Base-by-base conservation (phyloP, 208 protist genomes). In the Crithidia sp. region DNA sequence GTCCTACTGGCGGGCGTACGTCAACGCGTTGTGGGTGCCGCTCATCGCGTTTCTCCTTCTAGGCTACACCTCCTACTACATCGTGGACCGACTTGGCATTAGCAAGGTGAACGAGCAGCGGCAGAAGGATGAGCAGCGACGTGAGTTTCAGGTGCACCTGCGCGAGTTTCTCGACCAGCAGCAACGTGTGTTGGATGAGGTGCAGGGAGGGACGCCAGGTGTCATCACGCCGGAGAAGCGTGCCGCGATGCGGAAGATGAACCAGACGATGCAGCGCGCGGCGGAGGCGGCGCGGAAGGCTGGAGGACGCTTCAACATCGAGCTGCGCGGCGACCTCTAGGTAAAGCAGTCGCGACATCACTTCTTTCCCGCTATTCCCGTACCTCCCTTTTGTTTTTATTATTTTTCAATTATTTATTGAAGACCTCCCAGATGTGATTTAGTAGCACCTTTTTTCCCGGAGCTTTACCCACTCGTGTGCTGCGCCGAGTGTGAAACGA, bases 1-100 rank as follows among this genome's bases (percentile, higher is more conserved):
- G 19, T 76, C 72, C 50, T 71, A 75, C 57, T 76, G 75, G 58
- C 66, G 61, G 7, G 53, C 58, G 19, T 71, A 75, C 52, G 3
- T 82, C 10, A 71, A 72, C 28, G 73, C 76, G 55, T 62, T 88
- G 58, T 83, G 67, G 76, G 76, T 88, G 39, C 77, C 84, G 2
- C 37, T 86, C 16, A 76, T 84, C 36, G 62, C 78, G 7, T 47
- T 87, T 3, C 17, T 73, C 7, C 40, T 77, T 7, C 45, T 89
- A 7, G 69, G 81, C n/a, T 71, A 78, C 28, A 69, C 59, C 28
- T 61, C 57, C 8, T 70, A 73, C 53, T 74, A 70, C 37, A 61
- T 72, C 3, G 65, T 70, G 7, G 59, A 61, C 43, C 53, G 64
- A 3, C 47, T 83, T 12, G 78, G 73, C 7, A 57, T 71, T 44